These are phyloP conservation scores for Cenococcum geophilum DNA, from an alignment of 495 filamentous ascomycete genomes.

Conservation along the genomic window DNA sequence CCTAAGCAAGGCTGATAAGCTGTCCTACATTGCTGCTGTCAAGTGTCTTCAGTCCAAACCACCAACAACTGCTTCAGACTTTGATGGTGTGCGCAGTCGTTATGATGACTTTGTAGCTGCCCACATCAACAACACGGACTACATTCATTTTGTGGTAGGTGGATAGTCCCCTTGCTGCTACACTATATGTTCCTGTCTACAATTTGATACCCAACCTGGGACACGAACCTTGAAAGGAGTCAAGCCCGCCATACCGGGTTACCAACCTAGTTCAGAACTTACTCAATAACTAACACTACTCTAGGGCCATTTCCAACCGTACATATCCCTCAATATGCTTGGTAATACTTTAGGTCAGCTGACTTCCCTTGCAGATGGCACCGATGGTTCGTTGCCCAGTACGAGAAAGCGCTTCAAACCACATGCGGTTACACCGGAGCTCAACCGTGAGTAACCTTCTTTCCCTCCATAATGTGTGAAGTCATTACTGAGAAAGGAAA, in stretches of 20 bases:
- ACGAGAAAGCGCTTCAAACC: constrained; percentile 4
- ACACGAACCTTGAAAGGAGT: not conserved
- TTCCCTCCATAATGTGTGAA: not conserved
- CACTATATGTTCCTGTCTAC: not conserved
- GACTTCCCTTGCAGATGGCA: constrained; percentile 3
- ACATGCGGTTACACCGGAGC: constrained; percentile 4
- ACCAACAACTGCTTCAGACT: not conserved
- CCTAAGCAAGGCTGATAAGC: not conserved
- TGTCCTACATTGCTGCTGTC: constrained; percentile 2
- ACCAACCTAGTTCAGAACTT: not conserved
- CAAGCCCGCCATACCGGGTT: not conserved
- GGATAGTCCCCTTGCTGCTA: not conserved
- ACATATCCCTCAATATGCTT: not conserved
- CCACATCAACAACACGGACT: constrained; percentile 7
- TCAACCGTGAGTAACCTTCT: not conserved
- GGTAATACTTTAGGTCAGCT: not conserved
- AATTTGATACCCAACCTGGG: not conserved
- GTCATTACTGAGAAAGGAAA: not conserved
- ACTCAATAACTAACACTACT: not conserved
- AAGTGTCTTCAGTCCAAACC: constrained; percentile 1
- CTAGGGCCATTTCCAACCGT: constrained; percentile 3
- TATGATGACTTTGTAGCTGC: constrained; percentile 8
- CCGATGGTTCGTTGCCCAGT: constrained; percentile 1
- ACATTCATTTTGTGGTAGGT: constrained; percentile 2
- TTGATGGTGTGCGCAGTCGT: constrained; percentile 3